phyloP scores from a whole-genome alignment of 495 filamentous ascomycete genomes.

The Mycothermus thermophilus region DNA sequence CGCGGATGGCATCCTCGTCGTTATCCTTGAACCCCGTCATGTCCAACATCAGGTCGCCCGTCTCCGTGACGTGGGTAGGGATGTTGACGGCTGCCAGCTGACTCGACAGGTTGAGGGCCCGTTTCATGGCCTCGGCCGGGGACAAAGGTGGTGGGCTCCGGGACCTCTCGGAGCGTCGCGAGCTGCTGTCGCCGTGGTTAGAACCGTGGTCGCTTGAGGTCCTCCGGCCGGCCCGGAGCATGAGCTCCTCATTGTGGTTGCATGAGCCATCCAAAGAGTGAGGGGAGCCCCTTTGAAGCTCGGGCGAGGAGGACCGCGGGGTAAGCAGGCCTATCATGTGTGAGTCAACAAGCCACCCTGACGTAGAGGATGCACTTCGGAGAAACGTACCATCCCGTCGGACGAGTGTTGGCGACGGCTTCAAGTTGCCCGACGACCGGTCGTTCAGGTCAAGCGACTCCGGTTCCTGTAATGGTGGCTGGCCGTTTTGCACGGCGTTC shows the following conservation, averaged over 20 bases:
- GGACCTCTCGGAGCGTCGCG: constrained; percentile 37
- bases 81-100: constrained; percentile 84
- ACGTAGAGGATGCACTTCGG: too few species aligned
- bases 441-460: constrained; percentile 64
- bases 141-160: constrained; percentile 68
- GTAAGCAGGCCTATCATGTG: constrained; percentile 39
- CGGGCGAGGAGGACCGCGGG: constrained; percentile 50
- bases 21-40: constrained; percentile 94
- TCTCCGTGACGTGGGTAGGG: constrained; percentile 76
- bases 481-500: constrained; percentile 40
- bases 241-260: constrained; percentile 31
- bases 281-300: constrained; percentile 32
- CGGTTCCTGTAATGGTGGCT: constrained; percentile 55
- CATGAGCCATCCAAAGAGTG: constrained; percentile 31
- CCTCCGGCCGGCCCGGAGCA: constrained; percentile 21
- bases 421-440: neutral
- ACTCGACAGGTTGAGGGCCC: constrained; percentile 75
- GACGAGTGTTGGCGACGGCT: constrained; percentile 4
- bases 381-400: too few species aligned
- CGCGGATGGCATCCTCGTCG: constrained; percentile 79
- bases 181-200: constrained; percentile 22
- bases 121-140: constrained; percentile 59
- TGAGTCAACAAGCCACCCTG: neutral
- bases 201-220: constrained; percentile 35
- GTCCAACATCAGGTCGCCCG: constrained; percentile 93